A percentile compares a stretch with the other conserved stretches of the same genome.
These are phyloP conservation scores for Inonotus hispidus DNA, from an alignment of 1,284 basidiomycete genomes.

Conservation along the genomic window DNA sequence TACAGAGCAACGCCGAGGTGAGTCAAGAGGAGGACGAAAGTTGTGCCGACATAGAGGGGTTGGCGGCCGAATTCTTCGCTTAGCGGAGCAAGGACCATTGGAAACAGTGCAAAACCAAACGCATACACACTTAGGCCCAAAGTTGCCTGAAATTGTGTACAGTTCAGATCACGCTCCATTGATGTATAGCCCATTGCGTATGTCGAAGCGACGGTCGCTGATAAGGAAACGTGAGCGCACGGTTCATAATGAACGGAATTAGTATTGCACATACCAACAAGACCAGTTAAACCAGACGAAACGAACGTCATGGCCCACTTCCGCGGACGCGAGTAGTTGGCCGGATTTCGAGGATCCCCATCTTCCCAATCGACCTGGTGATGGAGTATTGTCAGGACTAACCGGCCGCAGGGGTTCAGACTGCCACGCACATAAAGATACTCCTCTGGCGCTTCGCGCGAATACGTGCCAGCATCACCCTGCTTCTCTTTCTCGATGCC, in stretches of 20 bases:
- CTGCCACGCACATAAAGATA: conserved; percentile 30
- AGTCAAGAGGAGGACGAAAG: conserved; percentile 52
- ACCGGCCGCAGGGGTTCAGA: not conserved
- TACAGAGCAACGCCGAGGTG: conserved; percentile 59
- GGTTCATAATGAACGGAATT: conserved; percentile 16
- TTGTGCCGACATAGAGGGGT: conserved; percentile 59
- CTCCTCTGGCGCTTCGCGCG: conserved; percentile 7
- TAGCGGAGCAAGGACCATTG: conserved; percentile 67
- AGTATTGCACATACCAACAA: conserved; percentile 39
- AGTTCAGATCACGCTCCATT: conserved; percentile 62
- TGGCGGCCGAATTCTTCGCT: conserved; percentile 75
- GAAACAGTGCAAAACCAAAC: conserved; percentile 66
- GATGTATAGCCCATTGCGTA: conserved; percentile 55
- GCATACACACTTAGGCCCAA: conserved; percentile 57
- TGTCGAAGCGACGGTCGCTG: conserved; percentile 48
- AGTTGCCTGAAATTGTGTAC: conserved; percentile 53
- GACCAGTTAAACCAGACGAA: conserved; percentile 51
- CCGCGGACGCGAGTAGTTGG: conserved; percentile 41
- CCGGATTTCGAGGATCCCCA: conserved; percentile 48
- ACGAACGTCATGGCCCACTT: conserved; percentile 59
- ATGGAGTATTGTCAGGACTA: conserved; percentile 3
- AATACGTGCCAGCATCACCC: conserved; percentile 20
- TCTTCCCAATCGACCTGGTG: conserved; percentile 52
- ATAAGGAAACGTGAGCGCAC: conserved; percentile 21
- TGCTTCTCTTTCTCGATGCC: conserved; percentile 21